Conservation (phyloP, 1,284 basidiomycete genomes). For the Melampsora americana region DNA sequence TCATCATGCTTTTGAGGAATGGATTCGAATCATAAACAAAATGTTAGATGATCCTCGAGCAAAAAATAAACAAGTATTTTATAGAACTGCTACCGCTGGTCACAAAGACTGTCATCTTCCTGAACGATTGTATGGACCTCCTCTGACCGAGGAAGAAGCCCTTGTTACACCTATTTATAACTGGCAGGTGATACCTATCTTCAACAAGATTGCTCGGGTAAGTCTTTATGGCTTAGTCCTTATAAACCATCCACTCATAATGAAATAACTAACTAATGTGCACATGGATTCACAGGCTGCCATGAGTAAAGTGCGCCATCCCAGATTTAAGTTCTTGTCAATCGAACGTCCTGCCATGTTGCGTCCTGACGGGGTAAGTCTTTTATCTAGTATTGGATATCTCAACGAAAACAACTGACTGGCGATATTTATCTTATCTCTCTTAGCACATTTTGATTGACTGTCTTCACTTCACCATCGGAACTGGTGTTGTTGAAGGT, state of each 20-base stretch:
- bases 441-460: conserved; percentile 39
- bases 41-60: conserved; percentile 31
- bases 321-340: conserved; percentile 31
- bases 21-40: conserved; percentile 23
- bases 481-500: conserved; percentile 29
- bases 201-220: conserved; percentile 37
- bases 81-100: conserved; percentile 38
- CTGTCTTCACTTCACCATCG: conserved; percentile 42
- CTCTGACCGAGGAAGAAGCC: conserved; percentile 26
- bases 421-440: not conserved
- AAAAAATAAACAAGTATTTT: conserved; percentile 32
- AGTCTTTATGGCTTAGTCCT: not conserved
- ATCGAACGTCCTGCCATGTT: conserved; percentile 34
- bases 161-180: conserved; percentile 31
- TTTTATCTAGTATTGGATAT: not conserved
- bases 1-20: conserved; percentile 32
- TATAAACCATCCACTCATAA: too few relatives aligned
- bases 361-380: conserved; percentile 32
- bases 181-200: conserved; percentile 39
- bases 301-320: conserved; percentile 26
- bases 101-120: conserved; percentile 25
- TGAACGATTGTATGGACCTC: not conserved
- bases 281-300: conserved; percentile 3
- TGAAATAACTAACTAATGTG: not conserved
- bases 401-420: not conserved